Conservation (phyloP, 2,329 filamentous ascomycete genomes). For the Talaromyces rugulosus region DNA sequence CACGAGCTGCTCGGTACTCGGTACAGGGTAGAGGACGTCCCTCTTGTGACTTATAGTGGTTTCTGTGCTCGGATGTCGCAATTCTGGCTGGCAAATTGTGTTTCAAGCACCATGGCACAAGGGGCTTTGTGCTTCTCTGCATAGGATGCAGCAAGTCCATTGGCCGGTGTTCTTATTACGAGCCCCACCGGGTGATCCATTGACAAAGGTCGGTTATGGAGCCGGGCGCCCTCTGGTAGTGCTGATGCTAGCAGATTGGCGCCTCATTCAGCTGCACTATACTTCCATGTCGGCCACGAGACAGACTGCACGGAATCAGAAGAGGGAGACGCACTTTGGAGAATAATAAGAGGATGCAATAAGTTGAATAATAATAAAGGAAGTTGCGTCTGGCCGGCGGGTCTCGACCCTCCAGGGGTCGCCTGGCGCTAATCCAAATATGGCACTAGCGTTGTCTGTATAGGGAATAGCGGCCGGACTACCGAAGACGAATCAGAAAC, state of each 20-base stretch:
- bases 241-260: too few relatives aligned
- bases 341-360: too few relatives aligned
- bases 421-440: background rate
- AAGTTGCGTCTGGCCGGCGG: background rate
- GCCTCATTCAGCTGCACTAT: too few relatives aligned
- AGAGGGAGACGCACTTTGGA: too few relatives aligned
- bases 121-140: background rate
- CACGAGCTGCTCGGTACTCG: background rate
- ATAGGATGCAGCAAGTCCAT: background rate
- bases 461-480: background rate
- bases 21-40: background rate
- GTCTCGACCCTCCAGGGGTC: background rate
- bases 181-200: background rate
- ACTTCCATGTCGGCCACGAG: too few relatives aligned
- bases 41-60: background rate
- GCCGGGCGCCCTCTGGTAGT: too few relatives aligned
- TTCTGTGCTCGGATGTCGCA: background rate
- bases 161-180: background rate
- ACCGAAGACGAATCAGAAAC: background rate
- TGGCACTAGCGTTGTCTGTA: background rate
- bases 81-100: background rate
- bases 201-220: background rate
- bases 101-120: background rate
- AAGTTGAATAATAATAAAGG: too few relatives aligned
- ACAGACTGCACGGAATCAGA: too few relatives aligned